Percentiles rank a stretch among this genome's conserved stretches.
Conservation (phyloP, 2,329 filamentous ascomycete genomes). For the Capronia coronata region DNA sequence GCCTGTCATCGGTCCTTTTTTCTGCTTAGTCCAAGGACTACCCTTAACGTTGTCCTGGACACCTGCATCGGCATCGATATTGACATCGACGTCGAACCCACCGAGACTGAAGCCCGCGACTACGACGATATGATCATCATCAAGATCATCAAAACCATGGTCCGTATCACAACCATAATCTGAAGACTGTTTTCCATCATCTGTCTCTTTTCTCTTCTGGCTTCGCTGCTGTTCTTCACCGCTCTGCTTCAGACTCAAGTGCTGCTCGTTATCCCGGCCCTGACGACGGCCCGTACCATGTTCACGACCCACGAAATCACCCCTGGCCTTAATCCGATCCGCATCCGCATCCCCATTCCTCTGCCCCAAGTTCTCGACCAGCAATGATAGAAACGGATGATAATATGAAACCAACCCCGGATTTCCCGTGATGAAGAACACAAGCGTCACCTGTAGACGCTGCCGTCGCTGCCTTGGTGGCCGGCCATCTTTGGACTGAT, state of each 20-base stretch:
- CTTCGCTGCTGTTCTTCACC: not conserved
- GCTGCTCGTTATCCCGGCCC: not conserved
- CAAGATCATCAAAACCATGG: not conserved
- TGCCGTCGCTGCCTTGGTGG: not conserved
- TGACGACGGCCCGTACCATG: too few relatives aligned
- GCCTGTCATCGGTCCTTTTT: not conserved
- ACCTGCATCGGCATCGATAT: too few relatives aligned
- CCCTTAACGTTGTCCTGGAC: too few relatives aligned
- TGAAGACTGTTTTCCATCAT: too few relatives aligned
- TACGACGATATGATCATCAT: not conserved
- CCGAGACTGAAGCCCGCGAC: conserved; percentile 24
- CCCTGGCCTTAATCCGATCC: too few relatives aligned
- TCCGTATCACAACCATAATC: not conserved
- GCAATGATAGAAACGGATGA: conserved; percentile 38
- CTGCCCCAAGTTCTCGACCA: conserved; percentile 25
- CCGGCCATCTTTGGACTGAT: too few relatives aligned
- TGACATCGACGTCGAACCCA: conserved; percentile 24
- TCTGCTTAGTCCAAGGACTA: not conserved
- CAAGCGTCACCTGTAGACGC: conserved; percentile 6
- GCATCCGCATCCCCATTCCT: not conserved
- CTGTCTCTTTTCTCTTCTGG: too few relatives aligned
- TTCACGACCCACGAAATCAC: too few relatives aligned
- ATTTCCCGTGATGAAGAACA: conserved; percentile 48
- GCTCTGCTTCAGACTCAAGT: not conserved
- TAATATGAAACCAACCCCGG: conserved; percentile 48